Base-by-base conservation (phyloP, 2,329 filamentous ascomycete genomes). In the Tricladium varicosporioides region DNA sequence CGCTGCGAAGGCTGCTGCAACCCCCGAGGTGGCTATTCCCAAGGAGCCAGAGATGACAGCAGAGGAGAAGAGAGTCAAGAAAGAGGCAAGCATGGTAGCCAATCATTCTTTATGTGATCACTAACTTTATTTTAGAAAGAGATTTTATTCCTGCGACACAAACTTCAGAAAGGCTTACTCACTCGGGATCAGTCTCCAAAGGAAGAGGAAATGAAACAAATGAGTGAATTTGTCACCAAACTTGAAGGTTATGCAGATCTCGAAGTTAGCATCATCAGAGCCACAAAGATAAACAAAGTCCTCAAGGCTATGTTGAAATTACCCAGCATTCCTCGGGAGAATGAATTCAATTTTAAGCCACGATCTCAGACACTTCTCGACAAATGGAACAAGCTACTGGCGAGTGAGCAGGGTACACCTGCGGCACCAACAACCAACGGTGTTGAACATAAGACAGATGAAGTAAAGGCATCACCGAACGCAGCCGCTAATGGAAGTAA, bases 231-330 rank as follows among this genome's bases (percentile, higher is more conserved):
- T 67, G 79, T 95, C 56, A 82, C 80, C 31, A 91, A 95, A 72
- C 83, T 99, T 5, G 94, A 99, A 75, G 83, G 80, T 7, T 87
- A 85, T 79, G 77, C 84, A 1, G 89, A 96, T 63, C 83, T 97
- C 4, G 93, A 97, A 71, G 91, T 89, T 31, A 85, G 86, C 63
- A 94, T 97, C 66, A 96, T 97, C 68, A 86, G 90, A 62, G 80
- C 78, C 13, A 99, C 94, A 60, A 99, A 97, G 81, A 97, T 99
- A 74, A 93, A 97, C 84, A 99, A 99, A 78, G 93, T 99, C 10
- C 81, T 99, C 56, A 96, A 95, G 77, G 92, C 88, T 4, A 94
- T 99, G 64, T 78, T 97, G 67, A 97, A 96, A 78, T 80, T 99
- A 8, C 45, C 45, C 33, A 81, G 81, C 2, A 96, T 99, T 65